These are phyloP conservation scores for Solidago caesia DNA, from an alignment of 129 eudicot species.

Conservation along the genomic window DNA sequence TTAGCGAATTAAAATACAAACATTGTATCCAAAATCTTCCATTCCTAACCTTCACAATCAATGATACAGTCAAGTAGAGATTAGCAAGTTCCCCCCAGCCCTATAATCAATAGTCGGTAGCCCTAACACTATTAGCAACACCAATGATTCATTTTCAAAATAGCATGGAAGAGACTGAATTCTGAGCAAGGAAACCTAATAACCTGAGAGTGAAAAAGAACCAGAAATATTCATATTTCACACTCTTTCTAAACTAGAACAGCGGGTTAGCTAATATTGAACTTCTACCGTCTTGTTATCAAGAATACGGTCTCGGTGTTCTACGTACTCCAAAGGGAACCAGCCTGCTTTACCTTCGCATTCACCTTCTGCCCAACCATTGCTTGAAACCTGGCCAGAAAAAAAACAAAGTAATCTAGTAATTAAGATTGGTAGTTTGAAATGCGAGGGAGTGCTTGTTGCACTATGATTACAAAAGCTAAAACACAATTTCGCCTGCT, in stretches of 20 bases:
- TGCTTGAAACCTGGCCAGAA: constrained; percentile 60
- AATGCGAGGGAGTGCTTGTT: background rate
- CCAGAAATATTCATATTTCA: constrained; percentile 3
- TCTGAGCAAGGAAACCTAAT: constrained; percentile 6
- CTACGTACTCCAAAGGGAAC: constrained; percentile 85
- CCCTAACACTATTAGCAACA: background rate
- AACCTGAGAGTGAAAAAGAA: constrained; percentile 11
- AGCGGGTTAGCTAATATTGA: constrained; percentile 30
- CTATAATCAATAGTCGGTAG: no score
- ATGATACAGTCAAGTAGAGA: no score
- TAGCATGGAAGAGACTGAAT: constrained; percentile 17
- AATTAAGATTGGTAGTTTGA: constrained; percentile 5
- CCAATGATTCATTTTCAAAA: constrained; percentile 1
- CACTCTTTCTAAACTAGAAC: constrained; percentile 13
- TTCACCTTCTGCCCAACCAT: constrained; percentile 99
- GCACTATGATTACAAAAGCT: background rate
- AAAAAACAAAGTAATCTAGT: background rate
- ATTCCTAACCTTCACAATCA: no score
- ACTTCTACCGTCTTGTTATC: constrained; percentile 76
- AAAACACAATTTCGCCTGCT: background rate
- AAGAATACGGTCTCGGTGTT: constrained; percentile 81
- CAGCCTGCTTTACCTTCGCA: constrained; percentile 97
- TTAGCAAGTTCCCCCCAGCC: no score
- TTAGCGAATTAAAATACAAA: no score
- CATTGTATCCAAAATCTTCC: no score